These are phyloP conservation scores for Chlorella vulgaris DNA, from an alignment of 139 green algal species.

Conservation along the genomic window DNA sequence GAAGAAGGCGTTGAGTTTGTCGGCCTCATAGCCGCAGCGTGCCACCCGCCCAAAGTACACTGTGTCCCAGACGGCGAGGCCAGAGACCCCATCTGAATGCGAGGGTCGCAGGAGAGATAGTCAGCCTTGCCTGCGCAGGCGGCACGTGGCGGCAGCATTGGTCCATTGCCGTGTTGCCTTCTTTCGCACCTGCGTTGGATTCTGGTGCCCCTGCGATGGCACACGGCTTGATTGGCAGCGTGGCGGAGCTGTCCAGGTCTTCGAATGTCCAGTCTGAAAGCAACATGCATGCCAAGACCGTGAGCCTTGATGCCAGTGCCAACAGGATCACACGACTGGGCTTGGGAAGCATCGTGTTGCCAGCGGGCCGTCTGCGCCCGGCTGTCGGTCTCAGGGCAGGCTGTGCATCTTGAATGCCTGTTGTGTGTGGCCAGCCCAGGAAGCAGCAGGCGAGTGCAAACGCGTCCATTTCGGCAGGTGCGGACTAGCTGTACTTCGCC, in stretches of 20 bases:
- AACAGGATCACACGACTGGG: slow-evolving; percentile 28
- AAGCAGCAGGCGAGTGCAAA: too few relatives aligned
- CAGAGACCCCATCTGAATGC: too few relatives aligned
- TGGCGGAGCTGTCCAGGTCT: slow-evolving; percentile 40
- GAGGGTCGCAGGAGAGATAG: too few relatives aligned
- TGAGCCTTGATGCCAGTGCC: slow-evolving; percentile 26
- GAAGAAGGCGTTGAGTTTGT: slow-evolving; percentile 94
- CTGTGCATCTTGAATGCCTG: too few relatives aligned
- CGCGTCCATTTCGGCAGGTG: too few relatives aligned
- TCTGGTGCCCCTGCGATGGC: background rate
- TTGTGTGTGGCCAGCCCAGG: too few relatives aligned
- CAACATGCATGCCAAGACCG: slow-evolving; percentile 28
- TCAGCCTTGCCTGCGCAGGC: too few relatives aligned
- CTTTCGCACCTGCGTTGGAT: background rate
- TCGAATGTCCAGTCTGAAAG: slow-evolving; percentile 17
- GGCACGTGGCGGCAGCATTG: too few relatives aligned
- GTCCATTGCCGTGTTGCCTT: too few relatives aligned
- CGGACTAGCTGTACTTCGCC: too few relatives aligned
- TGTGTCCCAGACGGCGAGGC: slow-evolving; percentile 80
- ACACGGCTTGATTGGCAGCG: slow-evolving; percentile 38
- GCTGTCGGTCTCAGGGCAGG: too few relatives aligned
- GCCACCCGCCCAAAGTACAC: slow-evolving; percentile 83
- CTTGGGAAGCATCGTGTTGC: background rate
- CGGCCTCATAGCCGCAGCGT: slow-evolving; percentile 85
- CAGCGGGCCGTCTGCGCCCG: too few relatives aligned